These are phyloP conservation scores for Magnusiomyces ingens DNA, from an alignment of 1,139 yeast species.

Conservation along the genomic window DNA sequence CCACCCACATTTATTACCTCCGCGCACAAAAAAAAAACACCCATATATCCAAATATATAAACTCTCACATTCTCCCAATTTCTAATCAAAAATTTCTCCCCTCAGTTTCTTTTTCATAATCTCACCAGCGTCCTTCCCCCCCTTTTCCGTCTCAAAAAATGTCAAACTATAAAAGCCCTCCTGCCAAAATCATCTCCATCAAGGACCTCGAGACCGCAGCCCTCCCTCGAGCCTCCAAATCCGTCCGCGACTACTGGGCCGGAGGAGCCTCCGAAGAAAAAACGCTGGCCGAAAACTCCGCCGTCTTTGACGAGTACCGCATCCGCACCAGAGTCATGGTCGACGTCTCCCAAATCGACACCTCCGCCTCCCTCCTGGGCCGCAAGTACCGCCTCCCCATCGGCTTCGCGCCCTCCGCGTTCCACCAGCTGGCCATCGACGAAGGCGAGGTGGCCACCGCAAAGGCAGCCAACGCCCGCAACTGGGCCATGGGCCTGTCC, in stretches of 20 bases:
- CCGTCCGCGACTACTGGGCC: conserved; percentile 35
- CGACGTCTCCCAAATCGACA: conserved; percentile 37
- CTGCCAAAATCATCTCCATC: conserved; percentile 21
- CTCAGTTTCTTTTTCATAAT: too few relatives aligned
- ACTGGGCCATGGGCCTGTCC: conserved; percentile 34
- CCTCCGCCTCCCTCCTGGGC: conserved; percentile 41
- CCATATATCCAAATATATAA: too few relatives aligned
- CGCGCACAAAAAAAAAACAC: too few relatives aligned
- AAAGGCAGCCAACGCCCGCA: conserved; percentile 28
- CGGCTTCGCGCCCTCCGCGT: conserved; percentile 62
- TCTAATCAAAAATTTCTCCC: too few relatives aligned
- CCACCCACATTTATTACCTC: too few relatives aligned
- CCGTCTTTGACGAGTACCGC: conserved; percentile 29
- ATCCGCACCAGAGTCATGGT: conserved; percentile 42
- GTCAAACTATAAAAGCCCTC: conserved; percentile 7
- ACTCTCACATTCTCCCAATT: too few relatives aligned
- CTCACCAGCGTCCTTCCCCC: too few relatives aligned
- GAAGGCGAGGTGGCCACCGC: conserved; percentile 51
- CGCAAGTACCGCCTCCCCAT: conserved; percentile 44
- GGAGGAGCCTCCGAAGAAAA: conserved; percentile 34
- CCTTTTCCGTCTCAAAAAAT: background rate
- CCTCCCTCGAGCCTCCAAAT: conserved; percentile 25
- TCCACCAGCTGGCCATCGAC: conserved; percentile 55
- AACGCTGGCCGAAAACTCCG: conserved; percentile 31
- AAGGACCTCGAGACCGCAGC: conserved; percentile 25